A percentile compares a stretch with the other conserved stretches of the same genome.
Conservation (phyloP, 2,329 filamentous ascomycete species). For the Botrytis aclada region DNA sequence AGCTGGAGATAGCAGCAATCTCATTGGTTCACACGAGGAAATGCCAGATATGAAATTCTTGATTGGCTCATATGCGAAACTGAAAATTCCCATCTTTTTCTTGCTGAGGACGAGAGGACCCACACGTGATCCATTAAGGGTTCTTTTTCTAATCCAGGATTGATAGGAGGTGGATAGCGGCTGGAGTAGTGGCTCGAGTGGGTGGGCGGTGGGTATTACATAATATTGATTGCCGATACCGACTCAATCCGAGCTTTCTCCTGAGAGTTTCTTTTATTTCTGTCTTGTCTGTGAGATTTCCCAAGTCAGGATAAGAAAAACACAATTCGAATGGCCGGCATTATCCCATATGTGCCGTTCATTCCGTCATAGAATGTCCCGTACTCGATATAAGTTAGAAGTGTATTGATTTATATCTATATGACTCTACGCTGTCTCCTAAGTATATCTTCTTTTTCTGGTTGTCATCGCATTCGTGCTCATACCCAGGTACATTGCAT, state of each 20-base stretch:
- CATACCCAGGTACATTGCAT: neutral
- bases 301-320: neutral
- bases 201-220: neutral
- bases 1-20: too few species aligned
- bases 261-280: neutral
- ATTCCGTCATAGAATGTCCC: neutral
- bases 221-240: neutral
- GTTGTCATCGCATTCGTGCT: neutral
- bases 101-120: neutral
- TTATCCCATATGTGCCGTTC: neutral
- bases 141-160: neutral
- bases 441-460: neutral
- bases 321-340: neutral
- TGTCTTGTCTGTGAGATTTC: neutral
- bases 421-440: neutral
- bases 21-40: neutral
- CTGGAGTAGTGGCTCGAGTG: neutral
- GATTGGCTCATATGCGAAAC: conserved; percentile 13
- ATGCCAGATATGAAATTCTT: neutral
- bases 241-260: conserved; percentile 1
- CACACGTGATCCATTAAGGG: neutral
- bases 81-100: conserved; percentile 7
- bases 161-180: neutral
- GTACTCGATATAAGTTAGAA: too few species aligned
- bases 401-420: too few species aligned